Percentiles rank a stretch among this genome's conserved stretches.
Evolutionary conservation across 139 green algal genomes (phyloP).

Genomic region (Chlamydomonas incerta): DNA sequence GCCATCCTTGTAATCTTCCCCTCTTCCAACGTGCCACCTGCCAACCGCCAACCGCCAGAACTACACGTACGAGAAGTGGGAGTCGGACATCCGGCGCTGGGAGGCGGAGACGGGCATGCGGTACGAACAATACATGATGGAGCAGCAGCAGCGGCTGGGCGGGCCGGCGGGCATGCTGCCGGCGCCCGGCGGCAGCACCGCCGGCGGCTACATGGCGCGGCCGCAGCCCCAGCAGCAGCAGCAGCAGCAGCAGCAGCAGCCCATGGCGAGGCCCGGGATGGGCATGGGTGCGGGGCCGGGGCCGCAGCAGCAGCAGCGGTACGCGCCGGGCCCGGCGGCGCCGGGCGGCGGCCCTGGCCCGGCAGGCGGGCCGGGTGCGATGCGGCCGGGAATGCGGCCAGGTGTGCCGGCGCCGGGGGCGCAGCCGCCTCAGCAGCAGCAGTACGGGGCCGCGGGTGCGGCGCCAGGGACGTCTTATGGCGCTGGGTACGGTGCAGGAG

Average conservation of each 20-base stretch:
- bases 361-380: too few species aligned
- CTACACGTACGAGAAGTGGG: conserved; percentile 62
- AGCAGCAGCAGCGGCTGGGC: conserved; percentile 31
- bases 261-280: too few species aligned
- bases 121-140: conserved; percentile 55
- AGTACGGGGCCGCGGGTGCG: too few species aligned
- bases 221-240: not conserved
- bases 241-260: conserved; percentile 23
- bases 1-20: too few species aligned
- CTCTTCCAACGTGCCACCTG: too few species aligned
- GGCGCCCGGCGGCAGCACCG: not conserved
- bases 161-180: too few species aligned
- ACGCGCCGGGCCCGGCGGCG: too few species aligned
- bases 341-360: too few species aligned
- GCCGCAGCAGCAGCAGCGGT: conserved; percentile 23
- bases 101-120: conserved; percentile 64
- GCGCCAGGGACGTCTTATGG: too few species aligned
- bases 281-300: not conserved
- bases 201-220: not conserved
- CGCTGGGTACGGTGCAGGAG: too few species aligned
- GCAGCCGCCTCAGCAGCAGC: not conserved
- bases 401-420: too few species aligned
- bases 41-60: not conserved
- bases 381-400: too few species aligned
- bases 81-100: conserved; percentile 63